Conservation (phyloP, 192 early-diverging fungal species). For the Coemansia sp. region DNA sequence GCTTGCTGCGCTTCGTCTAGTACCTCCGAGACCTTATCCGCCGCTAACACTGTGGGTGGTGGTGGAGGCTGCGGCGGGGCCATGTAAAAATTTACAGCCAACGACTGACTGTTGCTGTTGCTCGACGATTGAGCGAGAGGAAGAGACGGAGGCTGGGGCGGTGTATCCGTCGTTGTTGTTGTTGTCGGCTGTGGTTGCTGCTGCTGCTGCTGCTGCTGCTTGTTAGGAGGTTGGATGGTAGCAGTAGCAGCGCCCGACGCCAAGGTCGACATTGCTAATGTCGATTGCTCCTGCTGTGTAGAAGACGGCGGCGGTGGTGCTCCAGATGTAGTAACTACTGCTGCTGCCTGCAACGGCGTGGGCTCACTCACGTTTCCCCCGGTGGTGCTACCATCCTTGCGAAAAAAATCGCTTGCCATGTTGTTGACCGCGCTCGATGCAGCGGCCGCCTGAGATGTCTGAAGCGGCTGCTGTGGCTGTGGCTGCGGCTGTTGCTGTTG, state of each 20-base stretch:
- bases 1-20: conserved; percentile 37
- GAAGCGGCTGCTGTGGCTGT: conserved; percentile 4
- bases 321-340: conserved; percentile 13
- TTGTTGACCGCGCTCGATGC: background rate
- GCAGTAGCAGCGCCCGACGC: conserved; percentile 29
- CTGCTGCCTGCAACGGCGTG: conserved; percentile 17
- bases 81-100: conserved; percentile 47
- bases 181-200: background rate
- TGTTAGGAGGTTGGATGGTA: conserved; percentile 17
- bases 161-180: conserved; percentile 3
- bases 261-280: conserved; percentile 2
- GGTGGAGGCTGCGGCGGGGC: conserved; percentile 32
- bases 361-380: conserved; percentile 44
- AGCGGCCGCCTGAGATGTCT: background rate
- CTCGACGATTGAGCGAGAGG: background rate
- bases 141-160: background rate
- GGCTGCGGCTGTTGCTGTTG: background rate
- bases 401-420: conserved; percentile 24
- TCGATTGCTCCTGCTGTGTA: background rate
- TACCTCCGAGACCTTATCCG: conserved; percentile 32
- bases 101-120: background rate
- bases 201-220: conserved; percentile 8
- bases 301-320: background rate
- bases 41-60: conserved; percentile 44
- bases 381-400: conserved; percentile 27